phyloP scores from a whole-genome alignment of 2,329 filamentous ascomycete genomes.

The Fusarium setosum region DNA sequence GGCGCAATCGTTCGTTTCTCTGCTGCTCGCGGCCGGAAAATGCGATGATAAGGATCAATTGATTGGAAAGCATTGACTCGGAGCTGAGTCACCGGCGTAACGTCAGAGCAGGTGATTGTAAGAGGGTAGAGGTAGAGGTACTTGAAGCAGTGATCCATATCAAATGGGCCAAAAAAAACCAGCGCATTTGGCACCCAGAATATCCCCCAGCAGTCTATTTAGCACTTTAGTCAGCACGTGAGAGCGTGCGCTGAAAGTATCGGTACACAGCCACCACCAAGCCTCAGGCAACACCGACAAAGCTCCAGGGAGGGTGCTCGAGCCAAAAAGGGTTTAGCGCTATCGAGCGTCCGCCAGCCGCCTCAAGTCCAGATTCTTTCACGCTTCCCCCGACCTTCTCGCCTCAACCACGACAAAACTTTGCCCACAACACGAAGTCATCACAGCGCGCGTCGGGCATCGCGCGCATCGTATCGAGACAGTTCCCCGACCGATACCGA shows the following conservation, averaged over 20 bases:
- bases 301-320: constrained; percentile 21
- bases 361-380: constrained; percentile 59
- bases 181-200: constrained; percentile 3
- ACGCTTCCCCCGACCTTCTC: constrained; percentile 51
- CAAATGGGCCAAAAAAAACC: constrained; percentile 19
- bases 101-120: constrained; percentile 28
- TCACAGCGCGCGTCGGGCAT: constrained; percentile 66
- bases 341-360: constrained; percentile 48
- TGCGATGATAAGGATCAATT: constrained; percentile 15
- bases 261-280: constrained; percentile 10
- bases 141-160: constrained; percentile 10
- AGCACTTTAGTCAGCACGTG: constrained; percentile 39
- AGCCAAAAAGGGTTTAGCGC: constrained; percentile 35
- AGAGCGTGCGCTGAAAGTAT: constrained; percentile 28
- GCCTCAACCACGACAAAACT: constrained; percentile 59
- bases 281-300: constrained; percentile 40
- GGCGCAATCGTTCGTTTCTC: constrained; percentile 14
- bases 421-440: constrained; percentile 52
- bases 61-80: constrained; percentile 32
- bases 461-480: constrained; percentile 51
- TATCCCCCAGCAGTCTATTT: not conserved
- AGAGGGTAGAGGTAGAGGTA: constrained; percentile 29
- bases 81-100: constrained; percentile 41
- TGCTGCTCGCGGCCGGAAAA: constrained; percentile 12
- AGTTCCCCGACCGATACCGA: constrained; percentile 41